Evolutionary conservation across 495 filamentous ascomycete species (phyloP), one percentile per base, ranked within the genome.

Genomic region (Hyaloscypha hepaticicola): DNA sequence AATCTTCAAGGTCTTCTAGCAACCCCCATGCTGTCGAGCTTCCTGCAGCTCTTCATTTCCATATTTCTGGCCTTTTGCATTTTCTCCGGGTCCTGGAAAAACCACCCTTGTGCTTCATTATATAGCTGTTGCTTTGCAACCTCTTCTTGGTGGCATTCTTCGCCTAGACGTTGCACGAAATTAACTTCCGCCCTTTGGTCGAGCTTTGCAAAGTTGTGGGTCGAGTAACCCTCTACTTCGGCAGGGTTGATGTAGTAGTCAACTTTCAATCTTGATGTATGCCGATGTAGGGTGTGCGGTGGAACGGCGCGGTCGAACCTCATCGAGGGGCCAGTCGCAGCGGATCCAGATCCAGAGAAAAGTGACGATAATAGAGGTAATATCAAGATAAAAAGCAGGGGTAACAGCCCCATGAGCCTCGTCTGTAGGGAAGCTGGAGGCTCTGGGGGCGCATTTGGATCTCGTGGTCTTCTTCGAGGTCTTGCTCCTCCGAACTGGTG

Each of bases 41-140:
- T 72, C 29, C 67, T 63, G 55, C 77, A 78, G 45, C 60, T 67
- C 6, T 64, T 69, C 68, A 79, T 62, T 16, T 87, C 82, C 79
- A 90, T 82, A 5, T 79, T 77, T 45, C 83, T 77, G 27, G 88
- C 88, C 63, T 78, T 74, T 65, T 83, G 79, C 87, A 97, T 85
- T 81, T 91, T 91, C 59, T 87, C 87, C 34, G 80, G 77, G 73
- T 97, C 92, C 48, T 82, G 83, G 76, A 84, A 91, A 70, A 98
- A 93, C 90, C 91, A 97, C 14, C 95, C 94, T 70, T 90, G 86
- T 2, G 95, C 93, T 31, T 90, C 89, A 57, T 97, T 84, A 50
- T 86, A 77, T 76, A 93, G 79, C 31, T 85, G 80, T 61, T 85
- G 81, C 73, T 85, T 83, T 58, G 81, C 73, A 48, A 81, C 74